These are phyloP conservation scores for Chlorella variabilis DNA, from an alignment of 163 green algal species.

Conservation along the genomic window DNA sequence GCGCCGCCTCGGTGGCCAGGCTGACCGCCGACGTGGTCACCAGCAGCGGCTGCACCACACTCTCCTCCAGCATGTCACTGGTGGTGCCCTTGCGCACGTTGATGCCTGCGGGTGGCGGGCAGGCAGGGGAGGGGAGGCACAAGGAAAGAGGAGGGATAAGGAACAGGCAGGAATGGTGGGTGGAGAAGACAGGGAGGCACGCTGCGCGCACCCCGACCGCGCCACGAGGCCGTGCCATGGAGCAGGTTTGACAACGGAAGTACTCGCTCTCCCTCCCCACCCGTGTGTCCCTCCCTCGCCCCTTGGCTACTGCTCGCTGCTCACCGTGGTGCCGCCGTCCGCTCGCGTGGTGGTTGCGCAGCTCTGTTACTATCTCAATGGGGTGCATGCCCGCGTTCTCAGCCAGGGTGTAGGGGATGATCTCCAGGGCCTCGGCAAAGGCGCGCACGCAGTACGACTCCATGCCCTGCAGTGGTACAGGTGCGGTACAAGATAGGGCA, in stretches of 20 bases:
- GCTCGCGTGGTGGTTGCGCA: constrained; percentile 89
- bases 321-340: constrained; percentile 39
- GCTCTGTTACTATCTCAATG: constrained; percentile 97
- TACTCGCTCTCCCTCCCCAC: too few species aligned
- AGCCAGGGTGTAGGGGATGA: constrained; percentile 97
- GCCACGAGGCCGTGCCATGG: too few species aligned
- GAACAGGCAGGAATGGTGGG: too few species aligned
- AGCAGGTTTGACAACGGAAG: too few species aligned
- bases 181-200: too few species aligned
- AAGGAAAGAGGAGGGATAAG: not conserved
- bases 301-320: too few species aligned
- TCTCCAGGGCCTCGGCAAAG: constrained; percentile 97
- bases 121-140: not conserved
- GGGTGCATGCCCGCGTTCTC: constrained; percentile 98
- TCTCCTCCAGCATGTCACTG: constrained; percentile 94
- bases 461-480: constrained; percentile 78
- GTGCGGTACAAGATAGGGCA: not conserved
- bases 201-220: too few species aligned
- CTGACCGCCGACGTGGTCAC: constrained; percentile 85
- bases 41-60: constrained; percentile 82
- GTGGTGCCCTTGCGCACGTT: constrained; percentile 75
- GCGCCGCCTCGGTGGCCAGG: constrained; percentile 95
- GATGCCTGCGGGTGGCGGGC: constrained; percentile 66
- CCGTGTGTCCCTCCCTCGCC: too few species aligned
- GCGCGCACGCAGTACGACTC: constrained; percentile 90